phyloP scores from a whole-genome alignment of 2,329 filamentous ascomycete genomes.

The Pseudocercospora crystallina region DNA sequence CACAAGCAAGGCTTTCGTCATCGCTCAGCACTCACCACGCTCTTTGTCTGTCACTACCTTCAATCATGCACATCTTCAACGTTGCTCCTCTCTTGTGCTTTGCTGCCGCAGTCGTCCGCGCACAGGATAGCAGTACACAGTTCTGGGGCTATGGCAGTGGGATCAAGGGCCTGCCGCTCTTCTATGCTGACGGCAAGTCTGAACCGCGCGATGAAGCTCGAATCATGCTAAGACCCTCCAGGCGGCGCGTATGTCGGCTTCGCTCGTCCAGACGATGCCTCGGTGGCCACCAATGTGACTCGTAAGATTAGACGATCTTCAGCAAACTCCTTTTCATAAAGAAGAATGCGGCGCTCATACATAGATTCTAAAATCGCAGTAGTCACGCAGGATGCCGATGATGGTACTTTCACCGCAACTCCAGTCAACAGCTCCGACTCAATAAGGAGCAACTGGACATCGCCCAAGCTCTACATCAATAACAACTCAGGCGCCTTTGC shows the following conservation, averaged over 20 bases:
- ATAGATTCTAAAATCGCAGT: conserved; percentile 17
- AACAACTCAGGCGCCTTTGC: conserved; percentile 16
- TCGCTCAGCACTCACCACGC: not conserved
- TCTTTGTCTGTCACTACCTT: not conserved
- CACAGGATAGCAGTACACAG: conserved; percentile 3
- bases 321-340: not conserved
- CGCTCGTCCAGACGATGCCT: conserved; percentile 11
- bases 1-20: not conserved
- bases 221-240: conserved; percentile 6
- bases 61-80: conserved; percentile 1
- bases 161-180: conserved; percentile 20
- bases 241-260: conserved; percentile 19
- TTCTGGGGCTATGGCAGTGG: conserved; percentile 22
- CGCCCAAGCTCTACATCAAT: conserved; percentile 20
- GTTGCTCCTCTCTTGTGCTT: conserved; percentile 5
- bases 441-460: conserved; percentile 17
- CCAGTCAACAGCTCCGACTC: conserved; percentile 11
- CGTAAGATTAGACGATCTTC: conserved; percentile 15
- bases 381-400: conserved; percentile 11
- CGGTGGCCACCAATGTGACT: conserved; percentile 19
- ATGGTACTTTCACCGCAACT: conserved; percentile 10
- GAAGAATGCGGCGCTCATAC: conserved; percentile 9
- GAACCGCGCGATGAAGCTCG: not conserved
- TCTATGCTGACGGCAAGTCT: conserved; percentile 20
- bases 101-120: not conserved